A percentile compares a stretch with the other conserved stretches of the same genome.
Evolutionary conservation across 805 yeast species (phyloP).

Genomic region (Starmerella roubikii): DNA sequence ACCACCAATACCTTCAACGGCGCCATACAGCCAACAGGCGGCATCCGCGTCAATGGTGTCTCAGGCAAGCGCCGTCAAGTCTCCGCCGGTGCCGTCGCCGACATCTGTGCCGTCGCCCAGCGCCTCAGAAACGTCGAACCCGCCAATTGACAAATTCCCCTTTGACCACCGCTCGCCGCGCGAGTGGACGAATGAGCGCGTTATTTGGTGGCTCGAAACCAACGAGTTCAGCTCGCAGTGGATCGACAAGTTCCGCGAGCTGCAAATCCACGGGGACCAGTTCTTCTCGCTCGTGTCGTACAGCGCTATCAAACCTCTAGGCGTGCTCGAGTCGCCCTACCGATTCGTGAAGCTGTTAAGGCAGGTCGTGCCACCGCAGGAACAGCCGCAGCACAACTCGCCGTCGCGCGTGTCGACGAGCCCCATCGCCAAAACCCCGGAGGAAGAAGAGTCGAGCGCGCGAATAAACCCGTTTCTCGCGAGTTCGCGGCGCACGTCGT

Average conservation of each 20-base stretch:
- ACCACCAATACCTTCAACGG: no score
- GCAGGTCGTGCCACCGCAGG: slow-evolving; percentile 23
- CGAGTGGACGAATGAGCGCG: slow-evolving; percentile 63
- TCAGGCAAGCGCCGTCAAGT: no score
- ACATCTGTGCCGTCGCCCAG: neutral
- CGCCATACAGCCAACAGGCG: no score
- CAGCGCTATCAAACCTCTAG: slow-evolving; percentile 38
- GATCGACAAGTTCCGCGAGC: slow-evolving; percentile 48
- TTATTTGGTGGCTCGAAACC: slow-evolving; percentile 51
- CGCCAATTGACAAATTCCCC: slow-evolving; percentile 3
- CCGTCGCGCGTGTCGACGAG: neutral
- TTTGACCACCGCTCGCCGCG: slow-evolving; percentile 12
- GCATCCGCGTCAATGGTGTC: no score
- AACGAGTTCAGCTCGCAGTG: slow-evolving; percentile 61
- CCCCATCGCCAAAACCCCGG: neutral
- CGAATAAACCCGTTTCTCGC: slow-evolving; percentile 4
- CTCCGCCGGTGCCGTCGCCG: no score
- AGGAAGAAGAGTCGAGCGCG: neutral
- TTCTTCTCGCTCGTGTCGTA: slow-evolving; percentile 58
- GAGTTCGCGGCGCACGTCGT: slow-evolving; percentile 17
- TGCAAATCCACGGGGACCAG: slow-evolving; percentile 45
- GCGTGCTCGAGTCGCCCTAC: slow-evolving; percentile 36
- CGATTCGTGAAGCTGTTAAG: slow-evolving; percentile 44
- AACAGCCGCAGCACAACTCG: neutral
- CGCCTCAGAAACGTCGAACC: no score